Conservation (phyloP, 495 filamentous ascomycete species). For the Annulohypoxylon moriforme region DNA sequence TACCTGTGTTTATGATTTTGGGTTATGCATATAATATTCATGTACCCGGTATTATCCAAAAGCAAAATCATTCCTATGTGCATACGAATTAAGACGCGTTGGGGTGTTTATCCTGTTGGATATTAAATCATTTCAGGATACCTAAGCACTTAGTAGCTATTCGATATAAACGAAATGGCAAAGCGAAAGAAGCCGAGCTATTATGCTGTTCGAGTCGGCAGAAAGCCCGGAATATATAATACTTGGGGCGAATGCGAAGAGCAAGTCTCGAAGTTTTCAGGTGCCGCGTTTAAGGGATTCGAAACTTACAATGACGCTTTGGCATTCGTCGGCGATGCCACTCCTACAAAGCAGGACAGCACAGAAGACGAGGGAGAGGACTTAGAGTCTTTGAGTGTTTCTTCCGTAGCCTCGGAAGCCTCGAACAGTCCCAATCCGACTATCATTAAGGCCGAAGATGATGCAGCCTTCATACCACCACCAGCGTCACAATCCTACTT, state of each 20-base stretch:
- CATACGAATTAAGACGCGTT: neutral
- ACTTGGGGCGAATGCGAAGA: slow-evolving; percentile 35
- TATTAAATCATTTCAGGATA: neutral
- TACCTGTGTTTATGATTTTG: no score
- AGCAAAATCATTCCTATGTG: neutral
- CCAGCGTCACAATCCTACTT: slow-evolving; percentile 52
- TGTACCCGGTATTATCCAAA: neutral
- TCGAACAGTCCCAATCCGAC: neutral
- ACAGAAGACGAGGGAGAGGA: slow-evolving; percentile 1
- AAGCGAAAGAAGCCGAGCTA: slow-evolving; percentile 27
- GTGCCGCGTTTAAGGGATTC: slow-evolving; percentile 32
- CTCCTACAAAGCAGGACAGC: neutral
- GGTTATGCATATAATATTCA: neutral
- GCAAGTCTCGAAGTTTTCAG: slow-evolving; percentile 30
- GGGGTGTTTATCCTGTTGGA: neutral
- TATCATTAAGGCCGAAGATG: slow-evolving; percentile 15
- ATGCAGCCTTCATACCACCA: slow-evolving; percentile 17
- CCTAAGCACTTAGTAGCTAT: no score
- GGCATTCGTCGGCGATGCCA: slow-evolving; percentile 28
- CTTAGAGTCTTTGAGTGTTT: neutral
- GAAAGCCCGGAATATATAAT: slow-evolving; percentile 35
- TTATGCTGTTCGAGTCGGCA: slow-evolving; percentile 41
- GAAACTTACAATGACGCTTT: slow-evolving; percentile 31
- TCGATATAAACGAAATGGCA: slow-evolving; percentile 22
- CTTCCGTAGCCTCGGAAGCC: neutral